A percentile compares a stretch with the other conserved stretches of the same genome.
Evolutionary conservation across 2,329 filamentous ascomycete genomes (phyloP).

Genomic region (Metarhizium humberi): DNA sequence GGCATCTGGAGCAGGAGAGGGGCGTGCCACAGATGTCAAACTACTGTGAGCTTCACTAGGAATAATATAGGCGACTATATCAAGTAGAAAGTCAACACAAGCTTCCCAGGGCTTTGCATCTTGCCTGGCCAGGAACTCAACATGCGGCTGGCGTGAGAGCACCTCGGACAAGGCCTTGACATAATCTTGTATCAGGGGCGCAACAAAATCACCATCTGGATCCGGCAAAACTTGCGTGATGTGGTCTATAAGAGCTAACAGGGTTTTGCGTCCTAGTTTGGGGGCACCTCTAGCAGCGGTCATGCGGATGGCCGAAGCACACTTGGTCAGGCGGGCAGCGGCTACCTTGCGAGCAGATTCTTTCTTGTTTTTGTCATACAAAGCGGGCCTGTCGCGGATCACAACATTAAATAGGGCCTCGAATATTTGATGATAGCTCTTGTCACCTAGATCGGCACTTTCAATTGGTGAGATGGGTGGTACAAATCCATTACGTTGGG

Average conservation of each 20-base stretch:
- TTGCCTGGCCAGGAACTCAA: conserved; percentile 61
- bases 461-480: neutral
- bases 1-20: conserved; percentile 36
- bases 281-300: conserved; percentile 60
- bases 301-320: conserved; percentile 61
- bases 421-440: conserved; percentile 71
- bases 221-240: conserved; percentile 65
- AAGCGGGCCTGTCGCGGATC: conserved; percentile 56
- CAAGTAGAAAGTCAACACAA: conserved; percentile 62
- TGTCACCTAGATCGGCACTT: conserved; percentile 52
- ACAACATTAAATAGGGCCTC: conserved; percentile 68
- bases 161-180: conserved; percentile 64
- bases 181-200: conserved; percentile 67
- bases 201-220: conserved; percentile 51
- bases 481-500: neutral
- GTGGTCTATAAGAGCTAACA: conserved; percentile 72
- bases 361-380: conserved; percentile 44
- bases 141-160: conserved; percentile 64
- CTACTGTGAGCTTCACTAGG: conserved; percentile 24
- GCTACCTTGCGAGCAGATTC: conserved; percentile 35
- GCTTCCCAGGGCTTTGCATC: conserved; percentile 55
- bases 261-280: conserved; percentile 64
- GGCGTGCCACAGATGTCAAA: neutral
- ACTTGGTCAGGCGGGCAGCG: conserved; percentile 52
- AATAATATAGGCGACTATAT: conserved; percentile 43